Base-by-base conservation (phyloP, 768 basidiomycete genomes). In the Tylopilus sp. region DNA sequence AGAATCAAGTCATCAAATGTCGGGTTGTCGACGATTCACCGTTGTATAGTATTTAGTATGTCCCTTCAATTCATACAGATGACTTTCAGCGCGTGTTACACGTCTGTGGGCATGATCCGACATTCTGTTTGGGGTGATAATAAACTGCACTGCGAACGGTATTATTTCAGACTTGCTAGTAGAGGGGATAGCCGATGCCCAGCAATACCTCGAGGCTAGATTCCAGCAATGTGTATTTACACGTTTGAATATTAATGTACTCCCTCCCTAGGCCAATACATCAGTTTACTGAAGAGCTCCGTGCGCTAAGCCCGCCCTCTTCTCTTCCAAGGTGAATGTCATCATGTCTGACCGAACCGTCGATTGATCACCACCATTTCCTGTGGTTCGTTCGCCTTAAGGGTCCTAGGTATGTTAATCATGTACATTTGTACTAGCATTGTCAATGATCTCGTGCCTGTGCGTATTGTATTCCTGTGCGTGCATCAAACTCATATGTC, bases 261-360 rank as follows among this genome's bases (percentile, higher is more conserved):
- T 21, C 16, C 0, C 8, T 16, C 14, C n/a, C n/a, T n/a, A 56
- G 53, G 10, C 13, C 29, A 56, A 56, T 13, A 25, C 55, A n/a
- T 38, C 19, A 38, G 28, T 46, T 45, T 28, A 46, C 46, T 9
- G 46, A 19, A 25, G 53, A 59, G 44, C 21, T 60, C n/a, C 54
- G 58, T 24, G 7, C 7, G 26, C 44, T 60, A n/a, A 54, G 59
- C 21, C 45, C 48, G 7, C 57, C 52, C 10, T 55, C 53, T 19
- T 55, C 53, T 22, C 47, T 19, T 21, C 29, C 58, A 3, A 47
- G 46, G n/a, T 60, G 59, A n/a, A 59, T 60, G 59, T 36, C 28
- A 48, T 24, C 28, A 45, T 12, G 48, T 14, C 26, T 60, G 58
- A 51, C 58, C 58, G 22, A 48, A 45, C 37, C n/a, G 56, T 48